These are phyloP conservation scores for Penicillium vulpinum DNA, from an alignment of 2,329 filamentous ascomycete species.

Conservation along the genomic window DNA sequence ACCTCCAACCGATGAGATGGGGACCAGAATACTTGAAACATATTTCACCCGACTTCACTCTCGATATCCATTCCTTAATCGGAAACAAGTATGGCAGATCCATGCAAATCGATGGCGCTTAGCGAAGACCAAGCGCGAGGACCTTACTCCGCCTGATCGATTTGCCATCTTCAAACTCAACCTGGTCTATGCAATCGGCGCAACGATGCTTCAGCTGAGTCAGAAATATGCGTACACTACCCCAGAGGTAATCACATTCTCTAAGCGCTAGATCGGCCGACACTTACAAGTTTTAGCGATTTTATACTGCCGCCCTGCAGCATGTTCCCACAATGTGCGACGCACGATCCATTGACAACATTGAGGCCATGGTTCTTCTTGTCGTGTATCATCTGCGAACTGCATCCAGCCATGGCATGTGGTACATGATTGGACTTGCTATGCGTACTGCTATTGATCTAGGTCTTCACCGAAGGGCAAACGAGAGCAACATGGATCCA, in stretches of 20 bases:
- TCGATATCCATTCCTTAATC: constrained; percentile 53
- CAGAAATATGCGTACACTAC: constrained; percentile 47
- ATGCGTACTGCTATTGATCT: constrained; percentile 57
- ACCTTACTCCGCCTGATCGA: constrained; percentile 37
- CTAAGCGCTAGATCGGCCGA: background rate
- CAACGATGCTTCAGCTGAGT: constrained; percentile 51
- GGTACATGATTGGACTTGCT: constrained; percentile 57
- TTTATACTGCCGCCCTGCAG: constrained; percentile 52
- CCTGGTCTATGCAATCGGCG: constrained; percentile 55
- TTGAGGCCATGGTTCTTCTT: constrained; percentile 54
- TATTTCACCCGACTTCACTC: constrained; percentile 51
- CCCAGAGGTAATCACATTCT: constrained; percentile 40
- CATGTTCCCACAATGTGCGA: constrained; percentile 52
- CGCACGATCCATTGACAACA: constrained; percentile 52
- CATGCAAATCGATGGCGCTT: constrained; percentile 45
- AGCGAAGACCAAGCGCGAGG: constrained; percentile 38
- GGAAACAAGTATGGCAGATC: constrained; percentile 47
- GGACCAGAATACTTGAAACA: constrained; percentile 45
- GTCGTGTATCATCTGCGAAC: constrained; percentile 55
- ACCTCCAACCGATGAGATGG: constrained; percentile 50
- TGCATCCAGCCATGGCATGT: constrained; percentile 53
- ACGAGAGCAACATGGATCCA: constrained; percentile 44
- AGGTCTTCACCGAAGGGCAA: constrained; percentile 52
- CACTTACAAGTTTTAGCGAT: constrained; percentile 40
- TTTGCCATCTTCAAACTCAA: constrained; percentile 55